Evolutionary conservation across 1,284 basidiomycete genomes (phyloP).

Genomic region (Cutaneotrichosporon arboriforme): DNA sequence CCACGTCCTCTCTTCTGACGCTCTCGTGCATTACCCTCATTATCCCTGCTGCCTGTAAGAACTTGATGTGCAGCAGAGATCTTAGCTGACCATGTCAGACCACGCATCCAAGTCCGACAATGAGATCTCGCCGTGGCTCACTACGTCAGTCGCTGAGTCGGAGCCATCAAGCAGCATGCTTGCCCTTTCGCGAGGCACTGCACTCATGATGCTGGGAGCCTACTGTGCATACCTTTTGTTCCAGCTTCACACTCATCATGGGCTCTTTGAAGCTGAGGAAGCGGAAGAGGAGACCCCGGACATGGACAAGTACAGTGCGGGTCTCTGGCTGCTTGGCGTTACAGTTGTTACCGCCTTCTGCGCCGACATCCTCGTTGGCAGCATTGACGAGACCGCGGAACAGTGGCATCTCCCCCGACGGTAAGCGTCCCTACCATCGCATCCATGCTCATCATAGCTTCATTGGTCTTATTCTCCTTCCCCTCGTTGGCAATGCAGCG

Average conservation of each 20-base stretch:
- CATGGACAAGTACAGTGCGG: constrained; percentile 67
- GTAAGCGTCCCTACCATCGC: constrained; percentile 11
- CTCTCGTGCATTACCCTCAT: constrained; percentile 82
- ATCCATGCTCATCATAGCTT: constrained; percentile 25
- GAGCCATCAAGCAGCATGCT: constrained; percentile 56
- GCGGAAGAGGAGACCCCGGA: constrained; percentile 53
- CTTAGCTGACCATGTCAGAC: no score
- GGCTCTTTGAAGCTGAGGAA: constrained; percentile 52
- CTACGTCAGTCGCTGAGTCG: constrained; percentile 6
- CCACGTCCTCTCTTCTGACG: constrained; percentile 73
- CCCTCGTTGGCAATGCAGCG: constrained; percentile 64
- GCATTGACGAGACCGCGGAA: constrained; percentile 80
- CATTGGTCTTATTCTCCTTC: constrained; percentile 52
- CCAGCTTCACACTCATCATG: constrained; percentile 55
- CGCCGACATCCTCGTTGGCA: constrained; percentile 66
- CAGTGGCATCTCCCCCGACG: constrained; percentile 73
- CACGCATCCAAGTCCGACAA: constrained; percentile 34
- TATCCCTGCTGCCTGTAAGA: constrained; percentile 77
- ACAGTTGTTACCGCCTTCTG: constrained; percentile 80
- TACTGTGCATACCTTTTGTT: constrained; percentile 69
- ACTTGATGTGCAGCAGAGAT: no score
- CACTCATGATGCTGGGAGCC: constrained; percentile 70
- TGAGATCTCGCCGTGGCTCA: constrained; percentile 15
- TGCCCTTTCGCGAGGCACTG: constrained; percentile 75
- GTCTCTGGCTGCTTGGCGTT: constrained; percentile 54